Evolutionary conservation across 306 rosid genomes (phyloP).

Genomic region (cucumber (Cucumis sativus)): Cucumber_9930_V3 NC_026661.2:20268001-20268500

Average conservation of each 20-base stretch:
- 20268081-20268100: constrained; percentile 30
- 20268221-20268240: not conserved
- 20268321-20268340: not conserved
- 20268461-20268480: not conserved
- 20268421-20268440: not conserved
- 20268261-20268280: not conserved
- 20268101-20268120: constrained; percentile 16
- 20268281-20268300: not conserved
- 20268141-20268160: constrained; percentile 5
- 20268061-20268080: constrained; percentile 38
- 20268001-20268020: constrained; percentile 59
- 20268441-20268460: not conserved
- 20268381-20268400: not conserved
- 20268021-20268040: constrained; percentile 49
- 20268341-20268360: not conserved
- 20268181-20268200: not conserved
- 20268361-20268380: not conserved
- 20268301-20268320: not conserved
- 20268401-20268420: not conserved
- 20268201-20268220: not conserved
- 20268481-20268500: not conserved
- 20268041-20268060: constrained; percentile 38
- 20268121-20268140: not conserved
- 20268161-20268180: not conserved
- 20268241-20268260: not conserved